A percentile compares a stretch with the other conserved stretches of the same genome.
phyloP scores from a whole-genome alignment of 73 alveolate species.

The Stentor coeruleus region DNA sequence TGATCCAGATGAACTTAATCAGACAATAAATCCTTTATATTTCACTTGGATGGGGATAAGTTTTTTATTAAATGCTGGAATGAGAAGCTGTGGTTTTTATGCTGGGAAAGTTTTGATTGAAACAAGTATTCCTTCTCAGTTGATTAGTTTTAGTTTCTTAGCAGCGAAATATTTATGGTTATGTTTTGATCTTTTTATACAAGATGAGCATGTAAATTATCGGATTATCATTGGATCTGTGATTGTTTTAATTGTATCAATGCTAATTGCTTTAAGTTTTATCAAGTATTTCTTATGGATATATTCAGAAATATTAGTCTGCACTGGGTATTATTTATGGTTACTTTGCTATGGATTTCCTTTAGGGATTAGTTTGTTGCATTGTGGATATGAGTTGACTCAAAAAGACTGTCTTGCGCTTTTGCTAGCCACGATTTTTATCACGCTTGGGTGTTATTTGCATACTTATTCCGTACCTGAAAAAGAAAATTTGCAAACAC shows the following conservation, averaged over 20 bases:
- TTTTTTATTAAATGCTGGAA: background rate
- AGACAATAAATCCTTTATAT: background rate
- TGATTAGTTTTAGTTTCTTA: background rate
- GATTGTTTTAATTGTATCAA: no score
- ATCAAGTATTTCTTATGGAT: no score
- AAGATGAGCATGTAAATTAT: no score
- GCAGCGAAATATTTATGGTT: no score
- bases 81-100: background rate
- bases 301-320: background rate
- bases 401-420: background rate
- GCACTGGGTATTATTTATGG: background rate
- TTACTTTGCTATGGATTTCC: background rate
- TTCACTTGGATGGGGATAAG: background rate
- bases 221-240: no score
- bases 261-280: background rate
- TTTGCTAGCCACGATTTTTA: background rate
- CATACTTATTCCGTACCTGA: background rate
- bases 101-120: background rate
- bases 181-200: no score
- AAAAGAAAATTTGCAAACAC: no score
- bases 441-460: background rate
- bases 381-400: background rate
- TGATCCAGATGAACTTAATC: background rate
- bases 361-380: background rate
- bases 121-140: background rate